phyloP scores from a whole-genome alignment of 192 early-diverging fungal species.

The Nowakowskiella sp. region DNA sequence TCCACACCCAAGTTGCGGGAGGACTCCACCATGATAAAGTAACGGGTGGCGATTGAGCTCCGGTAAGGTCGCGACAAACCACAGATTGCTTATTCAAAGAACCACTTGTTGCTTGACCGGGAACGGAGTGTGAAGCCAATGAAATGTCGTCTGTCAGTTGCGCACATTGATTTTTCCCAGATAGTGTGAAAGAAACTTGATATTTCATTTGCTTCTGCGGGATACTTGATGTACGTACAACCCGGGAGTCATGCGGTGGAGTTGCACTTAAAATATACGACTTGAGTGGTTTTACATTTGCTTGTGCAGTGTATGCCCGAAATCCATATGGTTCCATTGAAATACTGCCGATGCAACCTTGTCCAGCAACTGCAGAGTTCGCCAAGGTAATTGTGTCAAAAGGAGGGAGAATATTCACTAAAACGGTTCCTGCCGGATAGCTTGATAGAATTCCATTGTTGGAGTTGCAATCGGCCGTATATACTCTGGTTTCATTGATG shows the following conservation, averaged over 20 bases:
- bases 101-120: too few relatives aligned
- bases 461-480: neutral
- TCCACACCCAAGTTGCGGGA: too few relatives aligned
- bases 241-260: slow-evolving; percentile 1
- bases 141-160: too few relatives aligned
- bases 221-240: neutral
- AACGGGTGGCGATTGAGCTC: too few relatives aligned
- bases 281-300: neutral
- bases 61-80: too few relatives aligned
- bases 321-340: neutral
- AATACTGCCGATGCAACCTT: neutral
- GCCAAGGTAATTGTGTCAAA: slow-evolving; percentile 1
- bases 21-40: too few relatives aligned
- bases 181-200: too few relatives aligned
- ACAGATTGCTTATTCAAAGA: too few relatives aligned
- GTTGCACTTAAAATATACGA: neutral
- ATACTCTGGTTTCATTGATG: neutral
- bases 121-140: too few relatives aligned
- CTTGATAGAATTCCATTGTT: neutral
- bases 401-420: slow-evolving; percentile 8
- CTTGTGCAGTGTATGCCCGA: neutral
- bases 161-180: too few relatives aligned
- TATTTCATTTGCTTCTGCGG: too few relatives aligned
- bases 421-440: neutral
- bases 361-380: too few relatives aligned